Conservation (phyloP, 768 basidiomycete species). For the Tylopilus balloui region DNA sequence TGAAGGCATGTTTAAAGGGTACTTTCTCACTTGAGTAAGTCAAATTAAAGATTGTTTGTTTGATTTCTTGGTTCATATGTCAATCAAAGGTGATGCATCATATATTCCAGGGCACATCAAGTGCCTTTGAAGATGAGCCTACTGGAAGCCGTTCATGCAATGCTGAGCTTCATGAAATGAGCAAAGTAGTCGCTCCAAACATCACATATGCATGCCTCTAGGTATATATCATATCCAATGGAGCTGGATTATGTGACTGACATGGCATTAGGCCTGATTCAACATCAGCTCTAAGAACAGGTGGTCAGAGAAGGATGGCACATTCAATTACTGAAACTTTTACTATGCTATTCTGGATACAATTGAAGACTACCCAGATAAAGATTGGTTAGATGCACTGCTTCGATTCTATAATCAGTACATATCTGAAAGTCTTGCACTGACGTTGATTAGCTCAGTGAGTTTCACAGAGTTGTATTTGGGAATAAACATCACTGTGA, state of each 20-base stretch:
- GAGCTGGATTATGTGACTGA: no score
- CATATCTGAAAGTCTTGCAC: no score
- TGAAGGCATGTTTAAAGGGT: background rate
- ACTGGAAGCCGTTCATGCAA: background rate
- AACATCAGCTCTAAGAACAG: background rate
- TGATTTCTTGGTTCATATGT: no score
- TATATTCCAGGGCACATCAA: background rate
- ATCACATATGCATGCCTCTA: background rate
- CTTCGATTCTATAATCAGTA: no score
- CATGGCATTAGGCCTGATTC: background rate
- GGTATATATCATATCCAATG: no score
- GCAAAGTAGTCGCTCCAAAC: background rate
- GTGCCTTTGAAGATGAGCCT: background rate
- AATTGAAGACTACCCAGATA: background rate
- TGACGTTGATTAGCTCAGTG: no score
- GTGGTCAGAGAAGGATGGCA: background rate
- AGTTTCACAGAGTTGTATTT: no score
- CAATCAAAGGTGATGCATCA: background rate
- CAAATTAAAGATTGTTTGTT: no score
- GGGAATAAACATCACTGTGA: no score
- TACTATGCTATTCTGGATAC: background rate
- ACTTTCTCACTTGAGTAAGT: background rate
- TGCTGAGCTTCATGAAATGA: background rate
- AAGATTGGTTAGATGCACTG: background rate
- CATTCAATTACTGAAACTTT: background rate